Percentiles rank a stretch among this genome's conserved stretches.
Conservation (phyloP, 768 basidiomycete genomes). For the Vararia minispora region DNA sequence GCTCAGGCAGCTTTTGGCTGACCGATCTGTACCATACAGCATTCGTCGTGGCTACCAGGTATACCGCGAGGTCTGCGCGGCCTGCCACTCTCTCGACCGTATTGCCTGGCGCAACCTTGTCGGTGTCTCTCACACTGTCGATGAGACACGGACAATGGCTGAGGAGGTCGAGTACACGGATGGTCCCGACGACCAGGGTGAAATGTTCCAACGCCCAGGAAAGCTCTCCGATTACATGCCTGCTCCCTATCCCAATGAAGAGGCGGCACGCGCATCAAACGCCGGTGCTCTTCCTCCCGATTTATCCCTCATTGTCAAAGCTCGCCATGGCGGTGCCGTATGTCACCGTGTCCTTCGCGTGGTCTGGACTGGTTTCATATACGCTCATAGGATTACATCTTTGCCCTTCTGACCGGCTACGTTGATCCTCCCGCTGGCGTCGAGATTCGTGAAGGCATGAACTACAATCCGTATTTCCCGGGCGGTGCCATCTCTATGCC, state of each 20-base stretch:
- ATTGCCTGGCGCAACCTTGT: slow-evolving; percentile 99
- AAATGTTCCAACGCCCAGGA: slow-evolving; percentile 98
- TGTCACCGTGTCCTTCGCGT: slow-evolving; percentile 23
- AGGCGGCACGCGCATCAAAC: slow-evolving; percentile 91
- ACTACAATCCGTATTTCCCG: slow-evolving; percentile 99
- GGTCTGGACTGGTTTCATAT: background rate
- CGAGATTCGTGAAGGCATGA: slow-evolving; percentile 93
- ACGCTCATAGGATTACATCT: slow-evolving; percentile 77
- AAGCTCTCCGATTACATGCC: slow-evolving; percentile 98
- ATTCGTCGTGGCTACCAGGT: slow-evolving; percentile 95
- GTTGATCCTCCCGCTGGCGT: slow-evolving; percentile 93
- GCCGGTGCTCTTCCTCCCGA: slow-evolving; percentile 95
- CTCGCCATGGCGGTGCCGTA: slow-evolving; percentile 92
- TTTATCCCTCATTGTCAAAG: slow-evolving; percentile 94
- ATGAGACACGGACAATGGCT: slow-evolving; percentile 83
- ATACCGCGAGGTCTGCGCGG: slow-evolving; percentile 98
- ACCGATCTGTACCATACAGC: slow-evolving; percentile 31
- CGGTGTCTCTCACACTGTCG: slow-evolving; percentile 91
- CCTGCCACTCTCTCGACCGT: slow-evolving; percentile 97
- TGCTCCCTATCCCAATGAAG: slow-evolving; percentile 90
- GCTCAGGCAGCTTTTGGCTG: slow-evolving; percentile 6
- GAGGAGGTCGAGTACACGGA: slow-evolving; percentile 97
- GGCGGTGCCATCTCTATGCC: slow-evolving; percentile 99
- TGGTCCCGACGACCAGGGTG: slow-evolving; percentile 87
- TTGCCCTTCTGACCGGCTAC: slow-evolving; percentile 94